phyloP scores from a whole-genome alignment of 805 yeast species.

The Metschnikowia koreensis region DNA sequence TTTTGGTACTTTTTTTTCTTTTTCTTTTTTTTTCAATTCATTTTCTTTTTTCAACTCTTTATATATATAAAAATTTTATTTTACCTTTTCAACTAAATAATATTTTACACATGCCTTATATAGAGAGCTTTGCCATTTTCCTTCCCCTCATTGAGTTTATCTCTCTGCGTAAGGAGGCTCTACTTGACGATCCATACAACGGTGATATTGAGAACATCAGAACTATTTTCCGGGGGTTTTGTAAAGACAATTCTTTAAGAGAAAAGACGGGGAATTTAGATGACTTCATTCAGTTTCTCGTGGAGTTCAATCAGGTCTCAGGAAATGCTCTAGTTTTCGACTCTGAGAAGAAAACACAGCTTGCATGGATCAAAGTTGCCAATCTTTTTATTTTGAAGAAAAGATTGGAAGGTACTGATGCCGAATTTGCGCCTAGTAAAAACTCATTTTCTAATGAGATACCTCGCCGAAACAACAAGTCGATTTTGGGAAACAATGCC shows the following conservation, averaged over 20 bases:
- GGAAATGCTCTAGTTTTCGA: slow-evolving; percentile 15
- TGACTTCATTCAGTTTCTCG: slow-evolving; percentile 9
- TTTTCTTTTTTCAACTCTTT: neutral
- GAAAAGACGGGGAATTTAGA: neutral
- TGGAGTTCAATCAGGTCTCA: slow-evolving; percentile 14
- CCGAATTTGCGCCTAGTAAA: neutral
- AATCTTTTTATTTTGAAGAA: slow-evolving; percentile 9
- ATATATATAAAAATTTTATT: neutral
- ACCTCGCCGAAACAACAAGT: neutral
- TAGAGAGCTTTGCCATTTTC: slow-evolving; percentile 3
- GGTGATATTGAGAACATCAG: slow-evolving; percentile 12
- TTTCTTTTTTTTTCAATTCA: neutral
- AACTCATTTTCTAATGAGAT: neutral
- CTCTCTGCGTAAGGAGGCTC: slow-evolving; percentile 7
- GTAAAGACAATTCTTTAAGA: neutral
- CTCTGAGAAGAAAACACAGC: neutral
- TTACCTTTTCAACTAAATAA: neutral
- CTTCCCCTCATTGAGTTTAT: slow-evolving; percentile 12
- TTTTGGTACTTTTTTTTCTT: neutral
- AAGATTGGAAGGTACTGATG: neutral
- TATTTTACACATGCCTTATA: slow-evolving; percentile 4
- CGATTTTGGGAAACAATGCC: neutral
- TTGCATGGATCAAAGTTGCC: slow-evolving; percentile 13
- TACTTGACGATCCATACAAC: slow-evolving; percentile 14
- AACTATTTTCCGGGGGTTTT: slow-evolving; percentile 1